These are phyloP conservation scores for Zygotorulaspora chibaensis DNA, from an alignment of 805 yeast species.

Conservation along the genomic window DNA sequence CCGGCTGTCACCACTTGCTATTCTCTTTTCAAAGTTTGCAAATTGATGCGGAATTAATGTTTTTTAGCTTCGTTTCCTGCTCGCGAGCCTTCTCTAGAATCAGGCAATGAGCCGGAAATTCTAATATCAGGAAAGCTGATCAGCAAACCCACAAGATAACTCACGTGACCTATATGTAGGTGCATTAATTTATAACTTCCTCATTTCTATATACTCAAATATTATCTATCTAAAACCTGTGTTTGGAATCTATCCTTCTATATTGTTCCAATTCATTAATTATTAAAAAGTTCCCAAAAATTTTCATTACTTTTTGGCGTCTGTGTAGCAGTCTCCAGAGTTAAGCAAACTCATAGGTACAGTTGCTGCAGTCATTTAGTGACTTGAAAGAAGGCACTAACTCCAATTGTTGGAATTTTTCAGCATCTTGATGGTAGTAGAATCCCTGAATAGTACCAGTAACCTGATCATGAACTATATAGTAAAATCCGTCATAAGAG, in stretches of 20 bases:
- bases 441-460: slow-evolving; percentile 76
- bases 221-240: background rate
- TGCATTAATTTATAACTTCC: background rate
- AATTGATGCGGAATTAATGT: too few species aligned
- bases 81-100: too few species aligned
- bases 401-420: slow-evolving; percentile 69
- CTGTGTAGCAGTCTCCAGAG: background rate
- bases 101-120: too few species aligned
- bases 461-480: slow-evolving; percentile 72
- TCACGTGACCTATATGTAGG: background rate
- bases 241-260: background rate
- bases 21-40: too few species aligned
- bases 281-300: background rate
- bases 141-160: background rate
- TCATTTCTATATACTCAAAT: background rate
- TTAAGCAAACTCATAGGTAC: slow-evolving; percentile 25
- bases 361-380: slow-evolving; percentile 14
- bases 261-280: background rate
- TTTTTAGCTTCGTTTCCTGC: too few species aligned
- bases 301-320: background rate
- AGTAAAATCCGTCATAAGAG: slow-evolving; percentile 89
- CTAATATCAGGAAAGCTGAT: too few species aligned
- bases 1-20: too few species aligned
- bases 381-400: slow-evolving; percentile 35
- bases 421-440: slow-evolving; percentile 77